Evolutionary conservation across 1,284 basidiomycete genomes (phyloP), one percentile per base, ranked within the genome.

Genomic region (Inonotus obliquus): DNA sequence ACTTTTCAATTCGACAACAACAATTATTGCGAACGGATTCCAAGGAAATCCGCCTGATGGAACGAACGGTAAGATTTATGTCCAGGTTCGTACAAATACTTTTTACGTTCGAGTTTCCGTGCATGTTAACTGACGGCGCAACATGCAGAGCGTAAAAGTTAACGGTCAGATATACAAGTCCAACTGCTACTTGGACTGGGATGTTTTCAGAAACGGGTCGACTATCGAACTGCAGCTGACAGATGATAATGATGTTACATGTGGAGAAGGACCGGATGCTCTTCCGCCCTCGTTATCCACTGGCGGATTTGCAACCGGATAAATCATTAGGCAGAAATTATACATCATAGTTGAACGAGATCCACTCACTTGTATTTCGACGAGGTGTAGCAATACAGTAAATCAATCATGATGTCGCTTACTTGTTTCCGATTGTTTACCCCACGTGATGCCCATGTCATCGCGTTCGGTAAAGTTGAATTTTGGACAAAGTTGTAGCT

Each of bases 151-250:
- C 65, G 83, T 86, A 9, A 79, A 74, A 14, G 78, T 87, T 19
- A 77, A 86, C 61, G 83, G 81, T 0, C 67, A 77, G 62, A 73
- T 77, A 11, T 85, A 83, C 76, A 79, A 81, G 63, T 84, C 83
- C 2, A 84, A 78, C 65, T 87, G 84, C 62, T 86, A 79, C 67
- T 70, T 86, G 57, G 83, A 86, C 39, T 86, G 82, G 83, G 82
- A 84, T 51, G 80, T 81, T 17, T 86, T 86, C 66, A 74, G 73
- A 11, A 71, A 69, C 4, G 83, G 83, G 2, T 77, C 82, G 4
- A 72, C 77, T 14, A 76, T 87, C 23, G 76, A 76, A 57, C 68
- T 79, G n/a, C 77, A 83, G 69, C 70, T 86, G 51, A 81, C 81
- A 6, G 73, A 78, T 59, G 74, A 84, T 67, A 80, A 81, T 57